Percentiles rank a stretch among this genome's conserved stretches.
phyloP scores from a whole-genome alignment of 108 stramenopile genomes.

The Discostella stelligeroides region DNA sequence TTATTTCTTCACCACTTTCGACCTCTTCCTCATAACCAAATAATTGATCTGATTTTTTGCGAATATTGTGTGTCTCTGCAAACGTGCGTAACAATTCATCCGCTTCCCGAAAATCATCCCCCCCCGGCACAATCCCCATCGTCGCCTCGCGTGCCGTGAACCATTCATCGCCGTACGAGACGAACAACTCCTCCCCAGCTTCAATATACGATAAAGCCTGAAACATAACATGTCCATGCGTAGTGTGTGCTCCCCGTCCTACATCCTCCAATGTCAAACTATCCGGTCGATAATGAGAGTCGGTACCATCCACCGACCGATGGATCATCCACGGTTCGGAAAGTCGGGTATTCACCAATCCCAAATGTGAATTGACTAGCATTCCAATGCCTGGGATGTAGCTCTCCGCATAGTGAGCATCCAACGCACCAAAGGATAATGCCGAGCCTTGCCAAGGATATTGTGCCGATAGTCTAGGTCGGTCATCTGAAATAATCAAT shows the following conservation, averaged over 20 bases:
- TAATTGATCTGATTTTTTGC: too few species aligned
- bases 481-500: not conserved
- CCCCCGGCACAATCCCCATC: slow-evolving; percentile 46
- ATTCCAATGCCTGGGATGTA: slow-evolving; percentile 60
- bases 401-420: too few species aligned
- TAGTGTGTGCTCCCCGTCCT: slow-evolving; percentile 62
- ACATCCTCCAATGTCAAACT: slow-evolving; percentile 37
- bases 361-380: slow-evolving; percentile 59
- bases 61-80: not conserved
- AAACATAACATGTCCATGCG: slow-evolving; percentile 25
- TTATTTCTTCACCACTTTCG: too few species aligned
- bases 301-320: slow-evolving; percentile 18
- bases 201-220: slow-evolving; percentile 41
- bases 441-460: too few species aligned
- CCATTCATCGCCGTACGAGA: slow-evolving; percentile 67
- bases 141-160: slow-evolving; percentile 41
- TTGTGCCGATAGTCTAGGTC: not conserved
- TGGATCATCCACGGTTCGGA: slow-evolving; percentile 4
- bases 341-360: slow-evolving; percentile 44
- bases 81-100: slow-evolving; percentile 10
- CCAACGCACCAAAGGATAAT: too few species aligned
- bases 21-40: too few species aligned
- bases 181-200: slow-evolving; percentile 74
- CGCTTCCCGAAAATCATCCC: slow-evolving; percentile 41
- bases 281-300: not conserved